Conservation (phyloP, 1,284 basidiomycete species). For the Gomphus bonarii region DNA sequence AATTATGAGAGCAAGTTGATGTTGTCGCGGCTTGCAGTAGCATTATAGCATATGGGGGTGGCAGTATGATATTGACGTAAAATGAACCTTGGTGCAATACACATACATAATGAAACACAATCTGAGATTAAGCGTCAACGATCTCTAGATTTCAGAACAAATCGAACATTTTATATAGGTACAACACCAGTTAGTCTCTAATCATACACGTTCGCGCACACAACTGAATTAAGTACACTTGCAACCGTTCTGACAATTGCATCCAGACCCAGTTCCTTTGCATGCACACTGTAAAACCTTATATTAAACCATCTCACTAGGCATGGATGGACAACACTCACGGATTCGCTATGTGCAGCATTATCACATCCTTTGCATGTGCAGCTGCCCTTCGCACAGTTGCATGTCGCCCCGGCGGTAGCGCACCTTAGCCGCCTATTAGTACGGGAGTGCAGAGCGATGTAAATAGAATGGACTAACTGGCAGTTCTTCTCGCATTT, state of each 20-base stretch:
- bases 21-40: too few relatives aligned
- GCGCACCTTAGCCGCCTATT: constrained; percentile 1
- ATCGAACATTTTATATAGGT: too few relatives aligned
- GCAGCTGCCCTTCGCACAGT: constrained; percentile 5
- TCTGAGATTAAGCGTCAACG: too few relatives aligned
- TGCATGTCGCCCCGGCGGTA: constrained; percentile 1
- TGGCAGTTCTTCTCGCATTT: constrained; percentile 9
- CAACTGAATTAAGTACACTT: background rate
- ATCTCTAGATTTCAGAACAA: too few relatives aligned
- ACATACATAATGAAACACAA: background rate
- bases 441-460: background rate
- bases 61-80: too few relatives aligned
- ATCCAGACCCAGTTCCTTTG: constrained; percentile 7
- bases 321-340: background rate
- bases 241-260: constrained; percentile 1
- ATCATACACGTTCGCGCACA: background rate
- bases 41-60: too few relatives aligned
- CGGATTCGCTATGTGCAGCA: constrained; percentile 3
- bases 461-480: background rate
- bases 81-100: too few relatives aligned
- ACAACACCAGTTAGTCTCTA: too few relatives aligned
- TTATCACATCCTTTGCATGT: constrained; percentile 6
- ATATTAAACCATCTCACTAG: background rate
- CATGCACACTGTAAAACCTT: constrained; percentile 2
- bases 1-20: too few relatives aligned